Evolutionary conservation across 345 rosid genomes (phyloP).

Genomic region (Citrus sinensis): DNA sequence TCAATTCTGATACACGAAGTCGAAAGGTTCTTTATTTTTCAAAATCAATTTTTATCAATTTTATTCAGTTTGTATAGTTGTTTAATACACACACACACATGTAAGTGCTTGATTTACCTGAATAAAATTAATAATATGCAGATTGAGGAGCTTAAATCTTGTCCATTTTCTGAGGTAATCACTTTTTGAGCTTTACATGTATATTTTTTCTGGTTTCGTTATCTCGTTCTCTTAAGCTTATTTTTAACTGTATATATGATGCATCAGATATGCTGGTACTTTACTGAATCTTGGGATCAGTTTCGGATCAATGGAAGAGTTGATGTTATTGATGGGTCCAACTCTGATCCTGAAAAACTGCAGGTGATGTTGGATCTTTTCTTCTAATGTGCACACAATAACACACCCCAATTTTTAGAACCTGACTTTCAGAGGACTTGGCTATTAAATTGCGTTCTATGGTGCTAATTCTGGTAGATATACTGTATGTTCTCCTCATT

Average conservation of each 20-base stretch:
- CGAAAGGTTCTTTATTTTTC: slow-evolving; percentile 45
- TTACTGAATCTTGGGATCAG: slow-evolving; percentile 88
- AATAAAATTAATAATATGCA: slow-evolving; percentile 23
- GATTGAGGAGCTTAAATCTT: slow-evolving; percentile 80
- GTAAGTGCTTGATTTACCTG: neutral
- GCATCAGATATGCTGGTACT: slow-evolving; percentile 79
- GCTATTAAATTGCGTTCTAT: neutral
- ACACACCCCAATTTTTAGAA: neutral
- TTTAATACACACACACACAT: neutral
- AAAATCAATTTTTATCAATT: neutral
- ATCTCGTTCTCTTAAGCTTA: neutral
- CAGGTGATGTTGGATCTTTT: slow-evolving; percentile 38
- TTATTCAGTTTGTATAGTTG: neutral
- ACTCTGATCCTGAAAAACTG: slow-evolving; percentile 56
- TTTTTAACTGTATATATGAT: neutral
- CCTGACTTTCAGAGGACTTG: neutral
- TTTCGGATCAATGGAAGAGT: slow-evolving; percentile 77
- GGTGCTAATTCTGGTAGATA: neutral
- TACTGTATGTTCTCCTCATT: slow-evolving; percentile 9
- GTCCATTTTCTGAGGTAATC: slow-evolving; percentile 77
- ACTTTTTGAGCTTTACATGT: neutral
- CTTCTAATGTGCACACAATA: neutral
- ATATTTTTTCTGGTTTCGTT: neutral
- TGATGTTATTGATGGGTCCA: slow-evolving; percentile 65
- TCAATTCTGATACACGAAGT: slow-evolving; percentile 66